Conservation (phyloP, 2,329 filamentous ascomycete species). For the Penicillium sp. region DNA sequence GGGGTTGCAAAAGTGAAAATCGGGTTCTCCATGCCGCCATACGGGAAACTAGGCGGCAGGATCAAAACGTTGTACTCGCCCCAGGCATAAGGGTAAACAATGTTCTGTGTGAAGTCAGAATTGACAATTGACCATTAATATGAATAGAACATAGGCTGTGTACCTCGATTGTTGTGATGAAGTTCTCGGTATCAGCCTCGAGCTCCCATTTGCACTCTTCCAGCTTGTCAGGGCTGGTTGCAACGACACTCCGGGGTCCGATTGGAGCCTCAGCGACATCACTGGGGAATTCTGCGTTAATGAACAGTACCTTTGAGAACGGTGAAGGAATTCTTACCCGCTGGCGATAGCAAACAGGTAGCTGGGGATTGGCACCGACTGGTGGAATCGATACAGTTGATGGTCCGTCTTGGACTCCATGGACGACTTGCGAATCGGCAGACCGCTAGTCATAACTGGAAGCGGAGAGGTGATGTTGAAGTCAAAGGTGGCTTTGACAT, state of each 20-base stretch:
- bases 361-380: constrained; percentile 87
- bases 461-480: constrained; percentile 85
- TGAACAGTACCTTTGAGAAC: not conserved
- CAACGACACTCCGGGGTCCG: constrained; percentile 80
- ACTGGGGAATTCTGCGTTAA: constrained; percentile 43
- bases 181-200: constrained; percentile 85
- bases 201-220: constrained; percentile 85
- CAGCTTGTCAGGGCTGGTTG: constrained; percentile 84
- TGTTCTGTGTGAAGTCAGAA: constrained; percentile 42
- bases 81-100: constrained; percentile 88
- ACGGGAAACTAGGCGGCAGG: constrained; percentile 85
- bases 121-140: not conserved
- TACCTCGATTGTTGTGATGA: constrained; percentile 78
- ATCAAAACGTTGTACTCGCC: constrained; percentile 93
- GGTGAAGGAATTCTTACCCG: constrained; percentile 37
- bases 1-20: constrained; percentile 95
- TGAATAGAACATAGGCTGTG: constrained; percentile 44
- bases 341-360: constrained; percentile 92
- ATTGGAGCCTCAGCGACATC: constrained; percentile 85
- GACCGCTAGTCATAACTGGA: constrained; percentile 87
- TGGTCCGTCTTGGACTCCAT: constrained; percentile 56
- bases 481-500: constrained; percentile 91
- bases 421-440: constrained; percentile 56
- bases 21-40: constrained; percentile 83
- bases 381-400: constrained; percentile 78